A percentile compares a stretch with the other conserved stretches of the same genome.
Conservation (phyloP, 176 grass and related monocot species). For the Musa beccarii region DNA sequence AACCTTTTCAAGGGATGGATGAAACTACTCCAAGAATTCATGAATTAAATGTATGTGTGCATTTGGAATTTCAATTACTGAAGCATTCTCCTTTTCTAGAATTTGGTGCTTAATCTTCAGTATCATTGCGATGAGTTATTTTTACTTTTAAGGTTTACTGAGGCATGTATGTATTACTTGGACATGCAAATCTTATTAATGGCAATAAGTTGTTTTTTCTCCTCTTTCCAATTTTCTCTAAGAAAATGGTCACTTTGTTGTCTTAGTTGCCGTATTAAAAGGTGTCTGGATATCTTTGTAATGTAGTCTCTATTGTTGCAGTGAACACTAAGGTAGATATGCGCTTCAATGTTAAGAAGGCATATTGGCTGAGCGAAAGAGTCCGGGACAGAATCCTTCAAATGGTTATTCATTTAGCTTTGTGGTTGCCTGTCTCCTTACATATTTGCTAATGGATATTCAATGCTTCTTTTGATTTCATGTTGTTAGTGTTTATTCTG, state of each 20-base stretch:
- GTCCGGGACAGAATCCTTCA: conserved; percentile 76
- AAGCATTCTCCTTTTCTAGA: no score
- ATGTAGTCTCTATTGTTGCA: conserved; percentile 23
- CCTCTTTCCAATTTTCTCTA: neutral
- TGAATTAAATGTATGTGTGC: no score
- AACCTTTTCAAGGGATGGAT: no score
- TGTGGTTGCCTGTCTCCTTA: neutral
- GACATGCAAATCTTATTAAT: no score
- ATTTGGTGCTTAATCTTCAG: no score
- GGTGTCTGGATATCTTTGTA: neutral
- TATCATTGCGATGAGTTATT: no score
- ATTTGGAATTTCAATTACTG: no score
- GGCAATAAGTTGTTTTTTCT: neutral
- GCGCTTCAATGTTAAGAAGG: conserved; percentile 87
- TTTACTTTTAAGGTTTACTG: no score
- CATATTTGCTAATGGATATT: neutral
- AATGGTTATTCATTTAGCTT: conserved; percentile 30
- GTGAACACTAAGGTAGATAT: conserved; percentile 98
- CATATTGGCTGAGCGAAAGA: conserved; percentile 87
- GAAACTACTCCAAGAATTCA: no score
- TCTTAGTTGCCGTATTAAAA: neutral
- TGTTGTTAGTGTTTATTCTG: neutral
- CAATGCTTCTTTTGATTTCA: conserved; percentile 3
- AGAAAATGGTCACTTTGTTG: neutral
- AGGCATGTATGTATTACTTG: neutral